phyloP scores from a whole-genome alignment of 1,139 yeast species.

The Pneumocystis jirovecii region DNA sequence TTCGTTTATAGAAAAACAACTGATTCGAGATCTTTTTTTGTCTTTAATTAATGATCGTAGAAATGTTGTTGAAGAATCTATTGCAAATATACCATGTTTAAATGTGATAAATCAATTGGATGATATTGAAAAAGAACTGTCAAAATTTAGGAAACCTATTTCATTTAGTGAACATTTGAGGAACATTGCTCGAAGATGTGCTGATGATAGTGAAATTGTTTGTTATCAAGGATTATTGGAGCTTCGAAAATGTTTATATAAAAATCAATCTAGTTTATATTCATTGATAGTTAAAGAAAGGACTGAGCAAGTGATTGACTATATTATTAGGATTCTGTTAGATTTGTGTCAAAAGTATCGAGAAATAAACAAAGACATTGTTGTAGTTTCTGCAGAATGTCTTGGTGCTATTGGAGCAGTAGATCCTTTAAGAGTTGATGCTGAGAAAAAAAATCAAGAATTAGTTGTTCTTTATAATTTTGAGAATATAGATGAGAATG shows the following conservation, averaged over 20 bases:
- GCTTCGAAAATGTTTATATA: constrained; percentile 36
- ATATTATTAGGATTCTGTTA: constrained; percentile 41
- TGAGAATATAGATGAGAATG: constrained; percentile 45
- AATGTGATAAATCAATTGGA: constrained; percentile 17
- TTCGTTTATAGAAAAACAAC: constrained; percentile 31
- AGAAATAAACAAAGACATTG: constrained; percentile 34
- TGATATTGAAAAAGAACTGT: constrained; percentile 11
- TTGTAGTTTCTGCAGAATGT: constrained; percentile 49
- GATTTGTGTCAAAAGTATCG: constrained; percentile 47
- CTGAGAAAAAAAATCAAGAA: constrained; percentile 31
- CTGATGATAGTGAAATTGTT: constrained; percentile 58
- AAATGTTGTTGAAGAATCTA: constrained; percentile 16
- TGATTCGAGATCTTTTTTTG: constrained; percentile 34
- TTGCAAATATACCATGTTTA: constrained; percentile 17
- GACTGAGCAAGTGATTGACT: constrained; percentile 27
- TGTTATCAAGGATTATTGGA: constrained; percentile 67
- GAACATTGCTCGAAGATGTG: constrained; percentile 42
- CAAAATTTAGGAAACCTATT: constrained; percentile 3
- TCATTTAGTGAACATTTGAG: constrained; percentile 21
- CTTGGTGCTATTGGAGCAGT: constrained; percentile 66
- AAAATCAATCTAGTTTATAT: constrained; percentile 37
- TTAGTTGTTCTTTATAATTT: constrained; percentile 46
- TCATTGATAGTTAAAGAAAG: constrained; percentile 17
- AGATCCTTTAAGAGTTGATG: constrained; percentile 48
- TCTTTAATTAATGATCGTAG: constrained; percentile 3